Percentiles rank a stretch among this genome's conserved stretches.
Conservation (phyloP, 192 early-diverging fungal genomes). For the Piromyces finnis region DNA sequence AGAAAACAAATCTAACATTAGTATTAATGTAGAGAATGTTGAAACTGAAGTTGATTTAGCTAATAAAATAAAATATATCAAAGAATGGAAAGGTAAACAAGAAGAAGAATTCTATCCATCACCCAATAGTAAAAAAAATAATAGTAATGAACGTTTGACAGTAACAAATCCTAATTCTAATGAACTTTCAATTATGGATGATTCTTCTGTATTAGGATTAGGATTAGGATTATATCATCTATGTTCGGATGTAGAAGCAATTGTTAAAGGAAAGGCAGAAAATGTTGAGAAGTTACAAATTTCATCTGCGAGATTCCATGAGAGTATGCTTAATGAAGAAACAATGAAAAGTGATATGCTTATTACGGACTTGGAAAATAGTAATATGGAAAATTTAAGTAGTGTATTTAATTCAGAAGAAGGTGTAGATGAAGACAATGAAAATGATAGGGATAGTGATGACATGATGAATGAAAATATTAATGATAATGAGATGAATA, state of each 20-base stretch:
- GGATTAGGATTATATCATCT: not conserved
- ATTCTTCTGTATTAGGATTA: not conserved
- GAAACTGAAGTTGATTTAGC: not conserved
- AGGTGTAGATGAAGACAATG: constrained; percentile 1
- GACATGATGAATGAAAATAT: not conserved
- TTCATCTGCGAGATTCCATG: not conserved
- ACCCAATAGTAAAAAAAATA: not conserved
- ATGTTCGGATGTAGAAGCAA: not conserved
- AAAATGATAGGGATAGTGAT: not conserved
- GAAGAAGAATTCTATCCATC: not conserved
- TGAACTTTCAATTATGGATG: not conserved
- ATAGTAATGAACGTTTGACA: not conserved
- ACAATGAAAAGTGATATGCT: not conserved
- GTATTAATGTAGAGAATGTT: not conserved
- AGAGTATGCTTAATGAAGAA: not conserved
- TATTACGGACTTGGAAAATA: not conserved
- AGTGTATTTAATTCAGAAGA: not conserved
- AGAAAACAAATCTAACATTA: not conserved
- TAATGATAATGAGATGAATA: not conserved
- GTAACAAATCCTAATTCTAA: not conserved
- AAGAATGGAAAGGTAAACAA: not conserved
- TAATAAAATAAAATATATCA: not conserved
- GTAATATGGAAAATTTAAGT: not conserved
- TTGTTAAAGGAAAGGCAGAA: not conserved
- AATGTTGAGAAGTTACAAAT: not conserved